Conservation (phyloP, 352 stramenopile genomes). For the Phytopythium ostracodes region DNA sequence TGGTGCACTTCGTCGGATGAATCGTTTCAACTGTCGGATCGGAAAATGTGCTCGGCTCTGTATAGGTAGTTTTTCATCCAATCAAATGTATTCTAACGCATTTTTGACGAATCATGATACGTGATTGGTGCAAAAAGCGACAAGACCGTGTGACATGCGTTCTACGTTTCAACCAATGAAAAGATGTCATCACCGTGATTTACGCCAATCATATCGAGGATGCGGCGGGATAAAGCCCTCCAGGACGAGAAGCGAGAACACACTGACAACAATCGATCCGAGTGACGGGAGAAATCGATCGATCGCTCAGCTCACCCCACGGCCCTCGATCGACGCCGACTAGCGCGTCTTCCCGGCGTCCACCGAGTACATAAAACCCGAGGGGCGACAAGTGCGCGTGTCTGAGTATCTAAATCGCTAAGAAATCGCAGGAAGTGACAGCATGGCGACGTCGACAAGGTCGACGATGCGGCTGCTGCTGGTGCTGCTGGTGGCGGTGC, state of each 20-base stretch:
- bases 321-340: background rate
- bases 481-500: slow-evolving; percentile 7
- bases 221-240: background rate
- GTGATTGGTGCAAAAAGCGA: background rate
- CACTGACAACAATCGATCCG: too few relatives aligned
- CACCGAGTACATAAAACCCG: background rate
- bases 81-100: too few relatives aligned
- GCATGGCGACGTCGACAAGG: background rate
- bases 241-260: background rate
- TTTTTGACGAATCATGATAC: background rate
- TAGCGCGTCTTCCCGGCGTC: background rate
- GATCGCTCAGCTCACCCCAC: too few relatives aligned
- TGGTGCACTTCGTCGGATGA: too few relatives aligned
- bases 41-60: too few relatives aligned
- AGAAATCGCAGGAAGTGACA: background rate
- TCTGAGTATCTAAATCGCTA: background rate
- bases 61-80: too few relatives aligned
- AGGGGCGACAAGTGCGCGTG: background rate
- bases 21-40: slow-evolving; percentile 29
- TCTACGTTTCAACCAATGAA: background rate
- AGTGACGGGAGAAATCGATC: too few relatives aligned
- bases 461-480: slow-evolving; percentile 10
- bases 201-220: slow-evolving; percentile 6
- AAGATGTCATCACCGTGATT: background rate
- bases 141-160: slow-evolving; percentile 4